Base-by-base conservation (phyloP, 345 rosid genomes). In the Clausena lansium region DNA sequence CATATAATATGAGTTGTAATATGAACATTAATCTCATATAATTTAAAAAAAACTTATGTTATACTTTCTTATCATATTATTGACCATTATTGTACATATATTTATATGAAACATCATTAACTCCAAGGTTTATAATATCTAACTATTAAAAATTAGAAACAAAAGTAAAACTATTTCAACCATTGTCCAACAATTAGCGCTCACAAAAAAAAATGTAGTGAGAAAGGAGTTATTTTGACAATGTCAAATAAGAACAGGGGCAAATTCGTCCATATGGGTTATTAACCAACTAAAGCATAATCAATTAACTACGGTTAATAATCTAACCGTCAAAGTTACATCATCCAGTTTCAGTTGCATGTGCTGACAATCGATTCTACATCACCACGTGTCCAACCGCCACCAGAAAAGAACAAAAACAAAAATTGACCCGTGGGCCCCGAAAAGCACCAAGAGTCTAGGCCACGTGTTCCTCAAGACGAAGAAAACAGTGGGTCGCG, bases 401-500 rank as follows among this genome's bases (percentile, higher is more conserved):
- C 77, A 76, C 77, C 3, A 72, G 45, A 30, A 32, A n/a, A 52
- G 39, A 57, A 61, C 30, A 71, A 55, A 70, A 14, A 19, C 15
- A 32, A 33, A 65, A 65, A 35, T 65, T 33, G 47, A 33, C 76
- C 7, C 0, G 28, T 9, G 74, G 84, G 69, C 10, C 79, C 85
- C 71, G 58, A 66, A 2, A n/a, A 24, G 66, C 77, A 76, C 78
- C 35, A 50, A 38, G n/a, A 11, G 35, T 2, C 59, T 0, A 11
- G 60, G 60, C 79, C 87, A 84, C 87, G 86, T 83, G 83, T 80
- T 82, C 66, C 39, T 1, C 59, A 14, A 28, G 67, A 66, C 76
- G 67, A 80, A 71, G 47, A 78, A 54, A 45, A 32, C 39, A 55
- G 60, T 50, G 3, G 33, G 27, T 19, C 67, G 13, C 60, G 58